Conservation (phyloP, 2,329 filamentous ascomycete species). For the Fusarium cicatricum region DNA sequence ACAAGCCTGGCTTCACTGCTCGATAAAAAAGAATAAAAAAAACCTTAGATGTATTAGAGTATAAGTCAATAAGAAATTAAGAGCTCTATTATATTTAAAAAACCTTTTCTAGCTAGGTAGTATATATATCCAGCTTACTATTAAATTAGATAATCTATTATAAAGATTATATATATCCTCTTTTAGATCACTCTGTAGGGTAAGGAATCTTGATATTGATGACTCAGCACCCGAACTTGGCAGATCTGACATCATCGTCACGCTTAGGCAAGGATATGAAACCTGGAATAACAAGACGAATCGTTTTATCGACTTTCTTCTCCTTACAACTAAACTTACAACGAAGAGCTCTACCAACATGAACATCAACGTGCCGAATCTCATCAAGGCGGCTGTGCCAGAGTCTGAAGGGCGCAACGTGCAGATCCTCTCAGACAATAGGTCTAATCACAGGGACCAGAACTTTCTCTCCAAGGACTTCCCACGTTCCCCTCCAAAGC, state of each 20-base stretch:
- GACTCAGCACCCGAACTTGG: slow-evolving; percentile 4
- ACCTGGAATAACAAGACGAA: slow-evolving; percentile 21
- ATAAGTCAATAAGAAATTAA: too few species aligned
- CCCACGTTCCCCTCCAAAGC: slow-evolving; percentile 47
- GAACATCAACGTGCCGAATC: slow-evolving; percentile 42
- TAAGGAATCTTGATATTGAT: not conserved
- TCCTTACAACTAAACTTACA: not conserved
- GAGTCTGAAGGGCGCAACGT: slow-evolving; percentile 45
- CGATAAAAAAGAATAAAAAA: too few species aligned
- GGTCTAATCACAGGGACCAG: slow-evolving; percentile 50
- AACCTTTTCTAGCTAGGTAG: too few species aligned
- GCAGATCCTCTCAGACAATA: slow-evolving; percentile 44
- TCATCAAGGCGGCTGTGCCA: slow-evolving; percentile 44
- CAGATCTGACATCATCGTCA: slow-evolving; percentile 30
- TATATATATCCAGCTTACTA: too few species aligned
- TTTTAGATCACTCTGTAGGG: too few species aligned
- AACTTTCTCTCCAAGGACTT: slow-evolving; percentile 54
- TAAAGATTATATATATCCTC: too few species aligned
- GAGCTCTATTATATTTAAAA: too few species aligned
- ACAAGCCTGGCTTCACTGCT: too few species aligned
- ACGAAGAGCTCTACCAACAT: slow-evolving; percentile 11
- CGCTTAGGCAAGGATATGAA: slow-evolving; percentile 14
- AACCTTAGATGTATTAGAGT: too few species aligned
- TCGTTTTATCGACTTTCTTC: too few species aligned
- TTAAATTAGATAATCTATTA: too few species aligned